Evolutionary conservation across 495 filamentous ascomycete genomes (phyloP).

Genomic region (Penicillium lividum): DNA sequence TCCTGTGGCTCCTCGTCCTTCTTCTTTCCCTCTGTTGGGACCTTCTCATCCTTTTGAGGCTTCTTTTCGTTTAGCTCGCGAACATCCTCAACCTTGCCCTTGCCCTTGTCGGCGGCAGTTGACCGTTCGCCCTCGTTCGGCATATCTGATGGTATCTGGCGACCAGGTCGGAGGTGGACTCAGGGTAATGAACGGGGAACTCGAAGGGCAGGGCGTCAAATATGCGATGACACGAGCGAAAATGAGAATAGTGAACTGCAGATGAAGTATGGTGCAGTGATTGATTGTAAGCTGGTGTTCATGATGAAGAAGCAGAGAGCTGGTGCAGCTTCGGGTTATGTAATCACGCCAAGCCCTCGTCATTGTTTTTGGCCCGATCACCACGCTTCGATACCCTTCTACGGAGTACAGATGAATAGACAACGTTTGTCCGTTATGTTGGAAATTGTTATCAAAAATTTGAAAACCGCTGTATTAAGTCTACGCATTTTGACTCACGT

Average conservation of each 20-base stretch:
- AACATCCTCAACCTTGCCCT: constrained; percentile 78
- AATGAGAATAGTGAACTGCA: constrained; percentile 25
- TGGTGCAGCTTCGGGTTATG: constrained; percentile 47
- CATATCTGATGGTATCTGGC: constrained; percentile 61
- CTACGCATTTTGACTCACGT: no score
- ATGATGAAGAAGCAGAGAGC: constrained; percentile 42
- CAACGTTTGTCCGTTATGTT: not conserved
- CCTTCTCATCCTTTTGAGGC: constrained; percentile 65
- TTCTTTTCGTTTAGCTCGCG: constrained; percentile 63
- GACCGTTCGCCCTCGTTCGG: constrained; percentile 87
- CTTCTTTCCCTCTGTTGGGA: constrained; percentile 70
- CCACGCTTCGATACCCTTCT: constrained; percentile 1
- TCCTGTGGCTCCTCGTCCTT: constrained; percentile 65
- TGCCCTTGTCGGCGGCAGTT: constrained; percentile 88
- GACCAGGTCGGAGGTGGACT: constrained; percentile 26
- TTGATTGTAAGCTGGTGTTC: constrained; percentile 39
- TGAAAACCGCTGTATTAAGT: no score
- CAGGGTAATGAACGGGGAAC: constrained; percentile 4
- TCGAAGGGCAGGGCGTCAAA: constrained; percentile 1
- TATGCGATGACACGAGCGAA: constrained; percentile 15
- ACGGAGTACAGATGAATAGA: not conserved
- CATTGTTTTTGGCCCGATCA: constrained; percentile 21
- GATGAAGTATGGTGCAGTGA: constrained; percentile 33
- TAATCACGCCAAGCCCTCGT: constrained; percentile 36
- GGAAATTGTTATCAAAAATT: no score